Conservation (phyloP, 306 rosid species). For the Comarum palustre region DNA sequence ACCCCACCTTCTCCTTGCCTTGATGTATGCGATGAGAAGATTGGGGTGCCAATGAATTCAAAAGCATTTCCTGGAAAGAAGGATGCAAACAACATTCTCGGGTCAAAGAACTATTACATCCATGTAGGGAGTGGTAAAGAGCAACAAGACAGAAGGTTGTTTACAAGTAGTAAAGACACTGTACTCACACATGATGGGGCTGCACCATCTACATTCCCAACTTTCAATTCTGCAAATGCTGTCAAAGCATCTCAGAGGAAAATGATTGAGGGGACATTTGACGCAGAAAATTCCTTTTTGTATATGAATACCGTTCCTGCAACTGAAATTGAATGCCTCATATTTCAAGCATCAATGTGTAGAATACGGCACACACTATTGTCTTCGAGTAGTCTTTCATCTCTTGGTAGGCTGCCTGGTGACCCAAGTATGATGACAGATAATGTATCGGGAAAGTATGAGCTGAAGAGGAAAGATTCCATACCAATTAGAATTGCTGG, state of each 20-base stretch:
- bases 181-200: constrained; percentile 47
- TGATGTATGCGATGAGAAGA: constrained; percentile 69
- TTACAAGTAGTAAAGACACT: constrained; percentile 33
- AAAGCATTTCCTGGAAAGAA: constrained; percentile 48
- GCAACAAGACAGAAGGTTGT: constrained; percentile 47
- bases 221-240: constrained; percentile 51
- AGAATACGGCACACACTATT: constrained; percentile 70
- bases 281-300: constrained; percentile 51
- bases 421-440: constrained; percentile 65
- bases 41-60: constrained; percentile 43
- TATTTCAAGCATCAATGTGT: constrained; percentile 89
- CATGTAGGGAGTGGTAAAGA: constrained; percentile 63
- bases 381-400: constrained; percentile 54
- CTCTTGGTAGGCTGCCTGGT: constrained; percentile 56
- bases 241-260: constrained; percentile 55
- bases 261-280: constrained; percentile 50
- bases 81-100: constrained; percentile 35
- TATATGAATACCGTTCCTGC: constrained; percentile 70
- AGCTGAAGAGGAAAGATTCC: constrained; percentile 78
- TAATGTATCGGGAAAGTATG: constrained; percentile 60
- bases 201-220: constrained; percentile 45
- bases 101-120: constrained; percentile 62
- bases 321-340: constrained; percentile 74
- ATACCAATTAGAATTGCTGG: constrained; percentile 92
- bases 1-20: constrained; percentile 74